Percentiles rank a stretch among this genome's conserved stretches.
These are phyloP conservation scores for Solanum ahanhuiri DNA, from an alignment of 257 asterid species.

Conservation along the genomic window DNA sequence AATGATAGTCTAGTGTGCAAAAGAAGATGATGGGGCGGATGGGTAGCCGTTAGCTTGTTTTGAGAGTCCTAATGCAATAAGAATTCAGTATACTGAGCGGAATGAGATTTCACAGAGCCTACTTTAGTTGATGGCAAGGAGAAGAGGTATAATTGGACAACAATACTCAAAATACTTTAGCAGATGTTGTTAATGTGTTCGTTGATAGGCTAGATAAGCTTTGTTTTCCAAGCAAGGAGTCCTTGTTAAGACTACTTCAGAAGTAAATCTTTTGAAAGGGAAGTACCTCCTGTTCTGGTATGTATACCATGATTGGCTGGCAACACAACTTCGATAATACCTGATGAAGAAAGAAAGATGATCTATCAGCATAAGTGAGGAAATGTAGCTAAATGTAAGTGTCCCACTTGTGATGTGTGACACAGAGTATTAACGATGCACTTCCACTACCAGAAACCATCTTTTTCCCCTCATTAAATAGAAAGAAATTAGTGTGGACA, in stretches of 20 bases:
- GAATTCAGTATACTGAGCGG: background rate
- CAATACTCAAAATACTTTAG: background rate
- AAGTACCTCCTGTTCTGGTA: slow-evolving; percentile 87
- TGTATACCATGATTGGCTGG: slow-evolving; percentile 83
- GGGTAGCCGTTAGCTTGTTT: background rate
- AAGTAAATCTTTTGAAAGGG: background rate
- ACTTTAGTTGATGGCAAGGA: background rate
- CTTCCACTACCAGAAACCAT: background rate
- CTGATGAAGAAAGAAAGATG: slow-evolving; percentile 17
- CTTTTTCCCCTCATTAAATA: background rate
- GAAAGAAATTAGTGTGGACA: background rate
- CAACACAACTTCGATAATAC: slow-evolving; percentile 80
- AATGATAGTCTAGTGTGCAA: background rate
- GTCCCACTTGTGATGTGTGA: background rate
- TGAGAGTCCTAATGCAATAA: background rate
- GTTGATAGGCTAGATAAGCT: background rate
- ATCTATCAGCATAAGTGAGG: background rate
- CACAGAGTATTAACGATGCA: background rate
- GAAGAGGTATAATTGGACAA: background rate
- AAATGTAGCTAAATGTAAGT: background rate
- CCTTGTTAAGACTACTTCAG: background rate
- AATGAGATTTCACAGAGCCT: background rate
- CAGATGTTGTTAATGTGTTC: background rate
- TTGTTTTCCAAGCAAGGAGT: background rate
- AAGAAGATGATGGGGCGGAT: background rate